phyloP scores from a whole-genome alignment of 1,284 basidiomycete species.

The Ceratobasidium sp. region DNA sequence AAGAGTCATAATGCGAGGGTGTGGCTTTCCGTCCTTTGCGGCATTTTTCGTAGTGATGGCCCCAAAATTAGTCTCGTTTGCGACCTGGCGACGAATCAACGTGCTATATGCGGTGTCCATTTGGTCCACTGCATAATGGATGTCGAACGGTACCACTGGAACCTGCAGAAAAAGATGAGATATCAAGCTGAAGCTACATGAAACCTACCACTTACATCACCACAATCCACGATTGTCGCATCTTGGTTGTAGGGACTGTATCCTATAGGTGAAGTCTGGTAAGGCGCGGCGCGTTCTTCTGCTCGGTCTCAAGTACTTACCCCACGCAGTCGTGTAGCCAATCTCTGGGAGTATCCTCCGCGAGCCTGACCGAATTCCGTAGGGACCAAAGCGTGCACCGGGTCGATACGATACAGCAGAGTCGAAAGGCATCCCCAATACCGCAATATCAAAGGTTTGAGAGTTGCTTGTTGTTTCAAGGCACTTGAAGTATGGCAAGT shows the following conservation, averaged over 20 bases:
- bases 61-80: constrained; percentile 46
- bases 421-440: constrained; percentile 83
- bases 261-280: constrained; percentile 65
- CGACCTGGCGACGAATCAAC: constrained; percentile 61
- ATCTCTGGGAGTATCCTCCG: constrained; percentile 60
- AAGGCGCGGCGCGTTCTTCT: not conserved
- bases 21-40: constrained; percentile 61
- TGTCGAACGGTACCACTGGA: constrained; percentile 74
- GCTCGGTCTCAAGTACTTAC: not conserved
- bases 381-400: constrained; percentile 81
- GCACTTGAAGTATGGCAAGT: constrained; percentile 70
- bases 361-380: constrained; percentile 78
- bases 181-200: constrained; percentile 7
- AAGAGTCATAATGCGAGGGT: constrained; percentile 74
- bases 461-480: constrained; percentile 59
- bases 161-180: constrained; percentile 61
- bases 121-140: constrained; percentile 76
- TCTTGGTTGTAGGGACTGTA: constrained; percentile 66
- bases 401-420: constrained; percentile 73
- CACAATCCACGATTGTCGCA: constrained; percentile 72
- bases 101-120: constrained; percentile 79
- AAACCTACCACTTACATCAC: constrained; percentile 60
- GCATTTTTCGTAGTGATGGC: constrained; percentile 54
- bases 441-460: constrained; percentile 71
- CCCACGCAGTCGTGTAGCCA: constrained; percentile 38